Percentiles rank a stretch among this genome's conserved stretches.
Evolutionary conservation across 331 rosid genomes (phyloP).

Genomic region (Ulmus americana): DNA sequence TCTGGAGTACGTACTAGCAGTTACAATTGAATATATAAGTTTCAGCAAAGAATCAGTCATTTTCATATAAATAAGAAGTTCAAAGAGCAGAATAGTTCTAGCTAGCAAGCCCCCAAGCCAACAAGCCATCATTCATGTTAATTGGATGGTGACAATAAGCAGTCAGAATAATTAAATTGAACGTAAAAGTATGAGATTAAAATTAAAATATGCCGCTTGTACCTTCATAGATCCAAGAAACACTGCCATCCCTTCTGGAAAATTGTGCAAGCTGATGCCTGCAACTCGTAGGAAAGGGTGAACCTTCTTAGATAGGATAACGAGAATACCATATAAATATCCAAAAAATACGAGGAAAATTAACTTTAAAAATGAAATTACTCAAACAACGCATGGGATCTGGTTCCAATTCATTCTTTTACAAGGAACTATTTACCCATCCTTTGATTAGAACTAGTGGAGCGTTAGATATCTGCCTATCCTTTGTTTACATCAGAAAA

Average conservation of each 20-base stretch:
- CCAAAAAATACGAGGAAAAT: no score
- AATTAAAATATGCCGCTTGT: constrained; percentile 9
- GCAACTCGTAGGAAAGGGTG: constrained; percentile 12
- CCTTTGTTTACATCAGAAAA: background rate
- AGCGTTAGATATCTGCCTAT: background rate
- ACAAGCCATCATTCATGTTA: background rate
- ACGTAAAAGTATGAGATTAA: constrained; percentile 7
- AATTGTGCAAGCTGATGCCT: constrained; percentile 98
- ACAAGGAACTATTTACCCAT: no score
- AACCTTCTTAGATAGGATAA: background rate
- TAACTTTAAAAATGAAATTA: no score
- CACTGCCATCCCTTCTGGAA: constrained; percentile 99
- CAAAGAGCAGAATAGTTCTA: background rate
- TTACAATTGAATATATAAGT: background rate
- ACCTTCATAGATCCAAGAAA: constrained; percentile 98
- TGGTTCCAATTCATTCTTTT: no score
- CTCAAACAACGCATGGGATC: no score
- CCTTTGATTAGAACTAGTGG: background rate
- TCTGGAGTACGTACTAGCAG: background rate
- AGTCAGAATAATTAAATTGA: background rate
- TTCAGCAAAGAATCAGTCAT: background rate
- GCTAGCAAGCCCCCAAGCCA: background rate
- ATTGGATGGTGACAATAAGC: no score
- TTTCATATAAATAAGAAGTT: background rate
- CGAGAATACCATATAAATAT: background rate